phyloP scores from a whole-genome alignment of 257 asterid species.

The Nicotiana tabacum region DNA sequence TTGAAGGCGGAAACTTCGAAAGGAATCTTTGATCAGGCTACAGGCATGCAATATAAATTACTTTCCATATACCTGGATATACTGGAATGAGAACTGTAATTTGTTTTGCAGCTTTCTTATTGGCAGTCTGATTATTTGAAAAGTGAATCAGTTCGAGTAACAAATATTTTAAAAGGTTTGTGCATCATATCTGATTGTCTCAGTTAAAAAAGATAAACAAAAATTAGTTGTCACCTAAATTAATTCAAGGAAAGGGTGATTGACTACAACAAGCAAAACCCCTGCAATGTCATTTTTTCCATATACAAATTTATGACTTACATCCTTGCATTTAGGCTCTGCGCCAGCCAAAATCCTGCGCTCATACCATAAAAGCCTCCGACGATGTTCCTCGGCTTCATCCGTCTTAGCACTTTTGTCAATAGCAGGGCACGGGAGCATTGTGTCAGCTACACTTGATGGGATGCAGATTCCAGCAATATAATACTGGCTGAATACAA shows the following conservation, averaged over 20 bases:
- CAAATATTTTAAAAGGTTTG: neutral
- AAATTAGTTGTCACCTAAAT: neutral
- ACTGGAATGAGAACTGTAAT: neutral
- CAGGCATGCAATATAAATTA: neutral
- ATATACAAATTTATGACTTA: conserved; percentile 10
- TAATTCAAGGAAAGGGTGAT: neutral
- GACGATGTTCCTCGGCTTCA: conserved; percentile 25
- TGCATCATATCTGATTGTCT: neutral
- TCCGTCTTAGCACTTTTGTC: conserved; percentile 16
- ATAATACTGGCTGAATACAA: conserved; percentile 81
- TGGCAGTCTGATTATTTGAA: neutral
- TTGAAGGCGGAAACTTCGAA: neutral
- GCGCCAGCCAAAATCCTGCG: conserved; percentile 34
- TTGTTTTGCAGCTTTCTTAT: neutral
- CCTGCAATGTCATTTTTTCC: neutral
- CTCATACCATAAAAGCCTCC: conserved; percentile 54
- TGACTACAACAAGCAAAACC: neutral
- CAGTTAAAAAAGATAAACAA: neutral
- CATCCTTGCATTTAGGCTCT: conserved; percentile 40
- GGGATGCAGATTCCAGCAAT: conserved; percentile 89
- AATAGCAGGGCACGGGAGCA: conserved; percentile 65
- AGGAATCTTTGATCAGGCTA: neutral
- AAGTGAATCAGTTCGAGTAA: neutral
- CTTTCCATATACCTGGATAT: neutral
- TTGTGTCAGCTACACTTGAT: conserved; percentile 42